Evolutionary conservation across 1,284 basidiomycete genomes (phyloP).

Genomic region (Mycosarcoma mackinlayi): DNA sequence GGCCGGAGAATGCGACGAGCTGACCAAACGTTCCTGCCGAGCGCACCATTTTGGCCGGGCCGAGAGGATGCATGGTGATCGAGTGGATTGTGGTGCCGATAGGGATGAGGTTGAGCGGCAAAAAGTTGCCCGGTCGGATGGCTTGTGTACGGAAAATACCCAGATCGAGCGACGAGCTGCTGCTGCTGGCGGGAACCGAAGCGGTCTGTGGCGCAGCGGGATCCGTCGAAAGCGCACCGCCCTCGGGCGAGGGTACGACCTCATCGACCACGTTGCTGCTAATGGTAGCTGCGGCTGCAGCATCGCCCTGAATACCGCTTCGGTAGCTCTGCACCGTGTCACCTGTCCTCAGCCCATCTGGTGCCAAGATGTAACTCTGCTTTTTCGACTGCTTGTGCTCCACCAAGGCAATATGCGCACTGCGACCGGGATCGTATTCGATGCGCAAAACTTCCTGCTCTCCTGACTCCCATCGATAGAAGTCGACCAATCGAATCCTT

Average conservation of each 20-base stretch:
- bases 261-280: conserved; percentile 23
- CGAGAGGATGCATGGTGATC: conserved; percentile 80
- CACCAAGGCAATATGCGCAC: conserved; percentile 91
- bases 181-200: conserved; percentile 67
- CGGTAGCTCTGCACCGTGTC: conserved; percentile 89
- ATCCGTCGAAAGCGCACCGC: conserved; percentile 16
- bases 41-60: conserved; percentile 84
- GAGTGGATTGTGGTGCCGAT: conserved; percentile 91
- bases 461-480: conserved; percentile 77
- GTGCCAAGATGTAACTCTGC: conserved; percentile 87
- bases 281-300: conserved; percentile 1
- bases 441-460: conserved; percentile 89
- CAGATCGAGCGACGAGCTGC: conserved; percentile 76
- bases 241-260: conserved; percentile 17
- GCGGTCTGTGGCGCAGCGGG: conserved; percentile 45
- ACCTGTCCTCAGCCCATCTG: conserved; percentile 87
- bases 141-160: conserved; percentile 87
- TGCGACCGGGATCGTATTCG: conserved; percentile 95
- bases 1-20: conserved; percentile 70
- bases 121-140: conserved; percentile 90
- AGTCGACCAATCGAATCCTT: conserved; percentile 88
- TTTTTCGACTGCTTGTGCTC: conserved; percentile 73
- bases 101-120: conserved; percentile 90
- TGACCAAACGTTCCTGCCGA: conserved; percentile 88
- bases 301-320: conserved; percentile 13